Evolutionary conservation across 345 rosid species (phyloP).

Genomic region (Gossypium arboreum): DNA sequence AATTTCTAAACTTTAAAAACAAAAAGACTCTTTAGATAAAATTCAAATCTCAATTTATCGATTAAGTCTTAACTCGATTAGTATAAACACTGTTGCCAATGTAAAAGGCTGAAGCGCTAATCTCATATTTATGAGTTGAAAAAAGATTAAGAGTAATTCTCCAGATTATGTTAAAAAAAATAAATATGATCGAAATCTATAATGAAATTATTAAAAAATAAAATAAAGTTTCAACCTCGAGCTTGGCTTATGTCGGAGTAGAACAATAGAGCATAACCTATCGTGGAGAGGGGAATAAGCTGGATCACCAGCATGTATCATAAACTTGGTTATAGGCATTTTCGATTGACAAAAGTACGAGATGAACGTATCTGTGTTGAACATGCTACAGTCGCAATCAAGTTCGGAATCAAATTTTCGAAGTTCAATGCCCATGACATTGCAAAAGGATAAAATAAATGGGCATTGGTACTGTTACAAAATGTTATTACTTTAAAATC

Average conservation of each 20-base stretch:
- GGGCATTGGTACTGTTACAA: slow-evolving; percentile 20
- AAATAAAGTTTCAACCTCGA: no score
- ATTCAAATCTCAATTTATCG: no score
- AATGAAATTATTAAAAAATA: no score
- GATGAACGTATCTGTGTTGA: neutral
- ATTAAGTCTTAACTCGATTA: accelerated
- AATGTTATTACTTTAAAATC: slow-evolving; percentile 26
- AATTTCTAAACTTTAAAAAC: no score
- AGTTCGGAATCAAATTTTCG: neutral
- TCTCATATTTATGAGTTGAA: accelerated
- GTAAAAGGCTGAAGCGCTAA: no score
- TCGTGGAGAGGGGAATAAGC: no score
- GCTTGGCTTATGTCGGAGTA: no score
- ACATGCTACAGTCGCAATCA: neutral
- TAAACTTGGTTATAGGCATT: neutral
- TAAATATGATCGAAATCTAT: accelerated
- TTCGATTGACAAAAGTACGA: neutral
- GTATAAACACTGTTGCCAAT: accelerated
- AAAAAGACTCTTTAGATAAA: no score
- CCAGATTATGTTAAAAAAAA: accelerated
- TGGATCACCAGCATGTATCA: no score
- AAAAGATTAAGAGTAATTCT: no score
- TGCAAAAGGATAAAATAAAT: neutral
- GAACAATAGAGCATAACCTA: no score
- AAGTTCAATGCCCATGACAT: neutral